phyloP scores from a whole-genome alignment of 78 protist species.

The Pigoraptor vietnamica region DNA sequence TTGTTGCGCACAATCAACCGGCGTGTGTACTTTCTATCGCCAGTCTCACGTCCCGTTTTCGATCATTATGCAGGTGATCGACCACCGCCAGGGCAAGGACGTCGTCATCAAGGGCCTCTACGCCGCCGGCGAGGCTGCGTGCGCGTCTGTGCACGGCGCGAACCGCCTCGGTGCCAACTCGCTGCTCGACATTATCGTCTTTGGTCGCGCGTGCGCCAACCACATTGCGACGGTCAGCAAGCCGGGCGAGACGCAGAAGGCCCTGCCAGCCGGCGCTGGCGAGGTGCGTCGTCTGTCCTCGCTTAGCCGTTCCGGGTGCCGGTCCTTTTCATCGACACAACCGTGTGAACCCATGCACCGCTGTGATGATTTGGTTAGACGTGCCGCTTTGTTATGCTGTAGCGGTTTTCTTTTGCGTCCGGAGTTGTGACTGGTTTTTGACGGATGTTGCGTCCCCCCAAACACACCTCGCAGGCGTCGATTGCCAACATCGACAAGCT shows the following conservation, averaged over 20 bases:
- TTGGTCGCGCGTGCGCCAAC: conserved; percentile 93
- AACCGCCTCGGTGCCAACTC: conserved; percentile 98
- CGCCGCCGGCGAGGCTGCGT: conserved; percentile 97
- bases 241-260: conserved; percentile 43
- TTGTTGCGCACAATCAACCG: background rate
- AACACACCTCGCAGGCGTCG: conserved; percentile 59
- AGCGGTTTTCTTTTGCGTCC: background rate
- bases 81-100: conserved; percentile 29
- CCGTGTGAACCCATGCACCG: too few species aligned
- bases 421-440: conserved; percentile 30
- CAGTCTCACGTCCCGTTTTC: background rate
- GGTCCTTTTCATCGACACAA: too few species aligned
- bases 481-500: conserved; percentile 82
- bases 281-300: too few species aligned
- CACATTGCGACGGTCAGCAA: conserved; percentile 26
- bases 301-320: too few species aligned
- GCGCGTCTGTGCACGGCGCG: conserved; percentile 97
- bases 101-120: conserved; percentile 65
- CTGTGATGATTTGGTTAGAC: too few species aligned
- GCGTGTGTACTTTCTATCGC: background rate
- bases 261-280: conserved; percentile 35
- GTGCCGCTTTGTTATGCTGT: too few species aligned
- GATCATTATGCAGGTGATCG: too few species aligned
- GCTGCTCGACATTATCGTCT: conserved; percentile 96
- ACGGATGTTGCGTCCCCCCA: too few species aligned